A percentile compares a stretch with the other conserved stretches of the same genome.
These are phyloP conservation scores for Plasmodium vinckei DNA, from an alignment of 169 alveolate species.

Conservation along the genomic window DNA sequence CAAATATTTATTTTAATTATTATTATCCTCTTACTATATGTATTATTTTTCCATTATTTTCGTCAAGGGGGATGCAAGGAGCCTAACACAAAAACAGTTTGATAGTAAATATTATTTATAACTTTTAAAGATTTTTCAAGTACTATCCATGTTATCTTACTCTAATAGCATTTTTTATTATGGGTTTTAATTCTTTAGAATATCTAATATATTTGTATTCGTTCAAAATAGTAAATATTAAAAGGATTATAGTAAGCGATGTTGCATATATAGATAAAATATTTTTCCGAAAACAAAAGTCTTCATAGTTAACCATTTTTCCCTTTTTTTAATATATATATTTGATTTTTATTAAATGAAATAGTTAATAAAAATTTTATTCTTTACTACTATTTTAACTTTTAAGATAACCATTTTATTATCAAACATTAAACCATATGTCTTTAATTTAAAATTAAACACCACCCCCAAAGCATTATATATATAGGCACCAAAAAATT, in stretches of 20 bases:
- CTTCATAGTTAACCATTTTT: slow-evolving; percentile 72
- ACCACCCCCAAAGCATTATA: slow-evolving; percentile 1
- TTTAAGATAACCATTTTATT: slow-evolving; percentile 63
- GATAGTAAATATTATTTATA: background rate
- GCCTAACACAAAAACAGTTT: slow-evolving; percentile 32
- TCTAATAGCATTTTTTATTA: slow-evolving; percentile 73
- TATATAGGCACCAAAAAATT: background rate
- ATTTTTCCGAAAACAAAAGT: slow-evolving; percentile 49
- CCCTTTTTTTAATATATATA: slow-evolving; percentile 4
- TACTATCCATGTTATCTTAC: slow-evolving; percentile 22
- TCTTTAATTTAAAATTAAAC: background rate
- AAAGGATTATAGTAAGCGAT: slow-evolving; percentile 42
- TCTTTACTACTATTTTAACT: slow-evolving; percentile 6
- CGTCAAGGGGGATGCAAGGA: slow-evolving; percentile 73
- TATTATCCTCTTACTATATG: slow-evolving; percentile 58
- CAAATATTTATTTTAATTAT: background rate
- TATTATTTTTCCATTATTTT: slow-evolving; percentile 69
- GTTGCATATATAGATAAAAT: slow-evolving; percentile 71
- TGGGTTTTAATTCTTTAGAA: slow-evolving; percentile 73
- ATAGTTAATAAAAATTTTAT: slow-evolving; percentile 7
- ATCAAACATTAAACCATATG: slow-evolving; percentile 1
- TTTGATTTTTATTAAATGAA: slow-evolving; percentile 1
- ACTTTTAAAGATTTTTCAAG: background rate
- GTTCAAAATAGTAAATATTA: slow-evolving; percentile 42
- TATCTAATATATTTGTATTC: slow-evolving; percentile 69